Evolutionary conservation across 805 yeast species (phyloP).

Genomic region (Candida ulmi): DNA sequence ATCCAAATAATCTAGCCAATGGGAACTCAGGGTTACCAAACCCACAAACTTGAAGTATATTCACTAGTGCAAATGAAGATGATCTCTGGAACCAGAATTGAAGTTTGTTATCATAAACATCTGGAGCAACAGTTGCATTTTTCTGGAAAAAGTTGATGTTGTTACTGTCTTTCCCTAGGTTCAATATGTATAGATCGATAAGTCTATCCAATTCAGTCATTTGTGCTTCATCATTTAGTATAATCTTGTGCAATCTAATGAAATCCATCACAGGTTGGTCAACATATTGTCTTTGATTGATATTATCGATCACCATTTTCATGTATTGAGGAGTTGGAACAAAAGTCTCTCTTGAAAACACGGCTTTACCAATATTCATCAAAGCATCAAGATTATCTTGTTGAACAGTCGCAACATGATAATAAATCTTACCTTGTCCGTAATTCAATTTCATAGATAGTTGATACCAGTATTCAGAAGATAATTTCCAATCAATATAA

Average conservation of each 20-base stretch:
- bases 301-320: slow-evolving; percentile 72
- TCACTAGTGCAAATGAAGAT: slow-evolving; percentile 69
- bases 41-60: slow-evolving; percentile 69
- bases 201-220: slow-evolving; percentile 46
- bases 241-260: slow-evolving; percentile 22
- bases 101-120: slow-evolving; percentile 26
- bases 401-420: slow-evolving; percentile 85
- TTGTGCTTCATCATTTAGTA: slow-evolving; percentile 17
- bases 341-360: slow-evolving; percentile 75
- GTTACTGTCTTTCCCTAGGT: slow-evolving; percentile 39
- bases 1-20: slow-evolving; percentile 65
- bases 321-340: slow-evolving; percentile 78
- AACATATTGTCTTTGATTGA: slow-evolving; percentile 48
- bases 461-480: slow-evolving; percentile 81
- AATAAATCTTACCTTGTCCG: slow-evolving; percentile 82
- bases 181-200: slow-evolving; percentile 28
- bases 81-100: slow-evolving; percentile 77
- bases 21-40: slow-evolving; percentile 74
- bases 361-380: slow-evolving; percentile 74
- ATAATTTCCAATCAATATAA: slow-evolving; percentile 78
- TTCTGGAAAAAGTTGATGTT: slow-evolving; percentile 56
- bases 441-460: slow-evolving; percentile 67
- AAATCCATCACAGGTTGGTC: slow-evolving; percentile 28
- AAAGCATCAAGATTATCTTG: slow-evolving; percentile 65
- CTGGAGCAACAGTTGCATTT: slow-evolving; percentile 25